phyloP scores from a whole-genome alignment of 768 basidiomycete species.

The Tricholoma sp. region DNA sequence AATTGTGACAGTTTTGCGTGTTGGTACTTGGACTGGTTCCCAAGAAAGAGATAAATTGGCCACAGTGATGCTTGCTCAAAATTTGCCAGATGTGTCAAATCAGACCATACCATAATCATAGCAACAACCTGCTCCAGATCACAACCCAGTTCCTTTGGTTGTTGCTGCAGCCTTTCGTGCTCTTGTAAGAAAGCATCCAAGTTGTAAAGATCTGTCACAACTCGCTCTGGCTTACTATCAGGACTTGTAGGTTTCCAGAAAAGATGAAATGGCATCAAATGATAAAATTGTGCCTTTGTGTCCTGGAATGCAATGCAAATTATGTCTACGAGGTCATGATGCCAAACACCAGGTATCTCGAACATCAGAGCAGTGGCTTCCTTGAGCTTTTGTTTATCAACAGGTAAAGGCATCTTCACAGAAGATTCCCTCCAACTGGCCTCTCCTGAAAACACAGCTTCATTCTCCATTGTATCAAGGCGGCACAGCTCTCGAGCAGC shows the following conservation, averaged over 20 bases:
- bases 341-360: background rate
- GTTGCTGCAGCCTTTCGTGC: no score
- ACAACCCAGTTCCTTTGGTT: no score
- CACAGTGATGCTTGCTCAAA: no score
- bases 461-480: background rate
- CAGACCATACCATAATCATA: no score
- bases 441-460: background rate
- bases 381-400: background rate
- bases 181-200: no score
- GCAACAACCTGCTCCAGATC: no score
- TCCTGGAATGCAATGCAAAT: constrained; percentile 12
- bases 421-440: background rate
- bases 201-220: constrained; percentile 8
- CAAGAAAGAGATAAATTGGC: no score
- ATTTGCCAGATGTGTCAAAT: no score
- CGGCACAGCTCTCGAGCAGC: background rate
- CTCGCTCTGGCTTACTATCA: background rate
- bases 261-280: background rate
- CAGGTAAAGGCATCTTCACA: background rate
- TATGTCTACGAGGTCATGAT: constrained; percentile 6
- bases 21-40: no score
- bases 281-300: constrained; percentile 3
- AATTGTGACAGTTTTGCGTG: no score
- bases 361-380: background rate
- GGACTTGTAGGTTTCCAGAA: background rate